Evolutionary conservation across 495 filamentous ascomycete species (phyloP).

Genomic region (Lophiostoma macrostomum): DNA sequence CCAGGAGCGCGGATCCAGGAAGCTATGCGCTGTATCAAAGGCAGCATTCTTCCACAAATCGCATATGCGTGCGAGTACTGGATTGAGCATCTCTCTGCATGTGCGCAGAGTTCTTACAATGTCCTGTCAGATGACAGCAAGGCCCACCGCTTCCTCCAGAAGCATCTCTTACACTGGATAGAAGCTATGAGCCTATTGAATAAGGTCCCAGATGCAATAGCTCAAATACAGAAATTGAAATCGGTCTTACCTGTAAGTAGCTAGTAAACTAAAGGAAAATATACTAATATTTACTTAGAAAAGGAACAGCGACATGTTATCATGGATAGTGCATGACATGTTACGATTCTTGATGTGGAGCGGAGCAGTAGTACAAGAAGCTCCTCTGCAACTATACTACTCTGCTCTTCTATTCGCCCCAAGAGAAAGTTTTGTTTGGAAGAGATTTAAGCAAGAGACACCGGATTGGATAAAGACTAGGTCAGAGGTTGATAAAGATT

Average conservation of each 20-base stretch:
- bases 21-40: background rate
- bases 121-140: conserved; percentile 17
- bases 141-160: conserved; percentile 41
- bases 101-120: conserved; percentile 20
- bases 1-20: conserved; percentile 7
- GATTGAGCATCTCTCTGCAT: conserved; percentile 4
- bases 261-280: background rate
- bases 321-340: conserved; percentile 39
- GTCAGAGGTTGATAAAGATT: conserved; percentile 17
- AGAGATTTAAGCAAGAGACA: conserved; percentile 12
- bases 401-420: conserved; percentile 39
- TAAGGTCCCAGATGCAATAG: conserved; percentile 17
- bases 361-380: conserved; percentile 29
- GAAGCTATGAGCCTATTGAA: conserved; percentile 45
- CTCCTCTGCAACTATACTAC: conserved; percentile 37
- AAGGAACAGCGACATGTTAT: background rate
- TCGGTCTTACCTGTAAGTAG: conserved; percentile 5
- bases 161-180: conserved; percentile 49
- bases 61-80: conserved; percentile 15
- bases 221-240: conserved; percentile 5
- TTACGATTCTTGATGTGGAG: conserved; percentile 39
- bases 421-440: conserved; percentile 30
- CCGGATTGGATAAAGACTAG: conserved; percentile 4
- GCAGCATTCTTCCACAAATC: conserved; percentile 9
- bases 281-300: conserved; percentile 4